These are phyloP conservation scores for Alternaria arbusti DNA, from an alignment of 2,329 filamentous ascomycete genomes.

Conservation along the genomic window DNA sequence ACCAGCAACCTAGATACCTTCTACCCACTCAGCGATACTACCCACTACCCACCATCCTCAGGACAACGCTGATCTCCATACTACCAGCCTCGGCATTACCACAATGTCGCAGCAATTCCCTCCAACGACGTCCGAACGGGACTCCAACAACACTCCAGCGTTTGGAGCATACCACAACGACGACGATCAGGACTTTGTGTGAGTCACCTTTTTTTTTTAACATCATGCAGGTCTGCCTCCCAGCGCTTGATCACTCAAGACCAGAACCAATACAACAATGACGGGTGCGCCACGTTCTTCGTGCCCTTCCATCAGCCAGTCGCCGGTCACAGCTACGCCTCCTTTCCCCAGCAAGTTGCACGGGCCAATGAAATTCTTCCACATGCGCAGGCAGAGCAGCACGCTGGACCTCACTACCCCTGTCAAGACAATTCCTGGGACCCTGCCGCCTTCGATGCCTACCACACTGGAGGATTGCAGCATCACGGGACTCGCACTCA, in stretches of 20 bases:
- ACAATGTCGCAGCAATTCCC: not conserved
- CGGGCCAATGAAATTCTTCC: not conserved
- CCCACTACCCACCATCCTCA: not conserved
- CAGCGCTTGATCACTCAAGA: too few species aligned
- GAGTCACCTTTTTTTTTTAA: constrained; percentile 11
- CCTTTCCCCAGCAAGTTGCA: not conserved
- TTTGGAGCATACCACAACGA: not conserved
- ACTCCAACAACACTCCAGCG: not conserved
- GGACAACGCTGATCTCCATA: not conserved
- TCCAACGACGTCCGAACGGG: not conserved
- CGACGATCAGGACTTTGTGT: not conserved
- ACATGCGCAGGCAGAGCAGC: not conserved
- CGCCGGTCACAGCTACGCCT: not conserved
- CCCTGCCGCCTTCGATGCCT: too few species aligned
- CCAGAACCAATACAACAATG: too few species aligned
- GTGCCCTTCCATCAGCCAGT: not conserved
- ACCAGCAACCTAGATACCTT: not conserved
- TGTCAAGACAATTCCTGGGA: too few species aligned
- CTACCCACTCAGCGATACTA: not conserved
- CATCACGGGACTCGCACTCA: too few species aligned
- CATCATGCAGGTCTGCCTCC: constrained; percentile 7
- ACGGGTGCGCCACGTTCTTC: too few species aligned
- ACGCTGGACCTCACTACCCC: too few species aligned
- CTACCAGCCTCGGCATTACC: not conserved
- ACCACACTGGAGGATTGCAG: too few species aligned